Conservation (phyloP, 164 flowering plant genomes). For the Aristolochia fimbriata region DNA sequence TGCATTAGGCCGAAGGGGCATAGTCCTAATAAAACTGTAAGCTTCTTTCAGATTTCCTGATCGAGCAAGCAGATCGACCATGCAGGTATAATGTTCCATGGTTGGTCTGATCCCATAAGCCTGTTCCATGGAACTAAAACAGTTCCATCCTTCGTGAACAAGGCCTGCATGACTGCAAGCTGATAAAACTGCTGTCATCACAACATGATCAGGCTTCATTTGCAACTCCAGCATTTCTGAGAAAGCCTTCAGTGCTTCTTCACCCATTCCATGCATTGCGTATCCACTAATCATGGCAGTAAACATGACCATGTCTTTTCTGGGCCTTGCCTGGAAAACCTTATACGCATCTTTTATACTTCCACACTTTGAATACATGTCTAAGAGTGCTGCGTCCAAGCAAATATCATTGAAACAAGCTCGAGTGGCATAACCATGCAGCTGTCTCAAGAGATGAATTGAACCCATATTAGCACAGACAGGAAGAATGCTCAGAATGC, state of each 20-base stretch:
- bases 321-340: constrained; percentile 33
- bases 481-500: constrained; percentile 65
- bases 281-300: constrained; percentile 77
- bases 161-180: constrained; percentile 85
- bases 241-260: constrained; percentile 52
- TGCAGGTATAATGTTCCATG: constrained; percentile 73
- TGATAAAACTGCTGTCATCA: constrained; percentile 53
- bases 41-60: constrained; percentile 57
- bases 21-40: constrained; percentile 38
- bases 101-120: constrained; percentile 56
- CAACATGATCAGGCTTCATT: constrained; percentile 58
- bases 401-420: constrained; percentile 39
- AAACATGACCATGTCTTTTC: constrained; percentile 64
- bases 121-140: constrained; percentile 46
- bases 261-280: constrained; percentile 80
- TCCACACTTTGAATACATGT: constrained; percentile 71
- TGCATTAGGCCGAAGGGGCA: constrained; percentile 62
- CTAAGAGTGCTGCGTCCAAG: constrained; percentile 50
- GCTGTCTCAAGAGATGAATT: constrained; percentile 41
- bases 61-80: constrained; percentile 76
- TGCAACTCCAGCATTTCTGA: constrained; percentile 41
- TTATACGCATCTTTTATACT: constrained; percentile 36
- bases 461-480: constrained; percentile 56
- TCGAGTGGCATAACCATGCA: constrained; percentile 55
- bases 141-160: constrained; percentile 48